phyloP scores from a whole-genome alignment of 1,284 basidiomycete genomes.

The Trametes hirsuta region DNA sequence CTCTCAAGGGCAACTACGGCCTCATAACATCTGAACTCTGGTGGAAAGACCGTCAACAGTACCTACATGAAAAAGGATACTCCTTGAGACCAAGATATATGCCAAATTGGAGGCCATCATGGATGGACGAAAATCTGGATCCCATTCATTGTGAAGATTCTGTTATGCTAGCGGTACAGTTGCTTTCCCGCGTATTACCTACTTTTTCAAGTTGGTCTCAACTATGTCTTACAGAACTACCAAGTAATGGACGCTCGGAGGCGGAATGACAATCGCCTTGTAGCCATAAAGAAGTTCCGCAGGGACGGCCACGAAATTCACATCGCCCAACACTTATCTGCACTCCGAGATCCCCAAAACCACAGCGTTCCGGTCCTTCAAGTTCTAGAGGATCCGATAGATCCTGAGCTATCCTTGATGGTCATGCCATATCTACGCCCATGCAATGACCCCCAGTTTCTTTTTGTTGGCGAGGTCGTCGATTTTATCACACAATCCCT shows the following conservation, averaged over 20 bases:
- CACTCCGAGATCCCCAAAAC: conserved; percentile 5
- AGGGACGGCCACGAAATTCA: conserved; percentile 7
- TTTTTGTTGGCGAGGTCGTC: conserved; percentile 28
- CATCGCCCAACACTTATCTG: conserved; percentile 14
- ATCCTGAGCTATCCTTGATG: conserved; percentile 14
- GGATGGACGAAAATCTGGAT: not conserved
- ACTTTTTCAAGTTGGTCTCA: not conserved
- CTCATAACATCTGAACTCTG: not conserved
- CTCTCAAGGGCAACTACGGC: too few species aligned
- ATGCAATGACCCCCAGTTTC: conserved; percentile 30
- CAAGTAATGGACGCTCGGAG: conserved; percentile 28
- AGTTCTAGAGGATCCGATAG: conserved; percentile 18
- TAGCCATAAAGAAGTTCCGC: conserved; percentile 27
- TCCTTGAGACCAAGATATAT: conserved; percentile 4
- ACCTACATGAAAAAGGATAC: not conserved
- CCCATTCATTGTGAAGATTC: conserved; percentile 12
- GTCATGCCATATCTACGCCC: too few species aligned
- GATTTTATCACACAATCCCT: conserved; percentile 33
- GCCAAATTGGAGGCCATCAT: conserved; percentile 8
- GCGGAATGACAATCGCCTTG: conserved; percentile 16
- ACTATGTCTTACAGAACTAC: not conserved
- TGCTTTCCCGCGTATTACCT: too few species aligned
- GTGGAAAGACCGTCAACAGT: not conserved
- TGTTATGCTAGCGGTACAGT: not conserved
- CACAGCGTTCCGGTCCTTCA: conserved; percentile 28